phyloP scores from a whole-genome alignment of 1,284 basidiomycete species.

The Ceratobasidium theobromae region DNA sequence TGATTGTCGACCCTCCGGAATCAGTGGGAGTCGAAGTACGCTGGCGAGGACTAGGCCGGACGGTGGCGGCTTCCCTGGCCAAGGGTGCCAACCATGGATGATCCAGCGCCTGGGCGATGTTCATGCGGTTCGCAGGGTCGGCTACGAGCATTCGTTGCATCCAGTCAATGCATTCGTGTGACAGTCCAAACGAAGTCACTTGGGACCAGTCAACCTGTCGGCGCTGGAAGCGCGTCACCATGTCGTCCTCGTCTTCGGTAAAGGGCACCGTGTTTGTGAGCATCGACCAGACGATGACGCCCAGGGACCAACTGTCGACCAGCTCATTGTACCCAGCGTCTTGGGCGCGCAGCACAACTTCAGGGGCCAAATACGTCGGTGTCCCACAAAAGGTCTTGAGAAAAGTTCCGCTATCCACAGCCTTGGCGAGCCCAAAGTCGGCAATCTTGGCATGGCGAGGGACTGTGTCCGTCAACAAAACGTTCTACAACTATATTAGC shows the following conservation, averaged over 20 bases:
- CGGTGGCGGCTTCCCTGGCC: background rate
- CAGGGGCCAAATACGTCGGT: slow-evolving; percentile 80
- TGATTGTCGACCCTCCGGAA: slow-evolving; percentile 1
- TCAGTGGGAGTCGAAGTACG: slow-evolving; percentile 9
- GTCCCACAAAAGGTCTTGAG: slow-evolving; percentile 79
- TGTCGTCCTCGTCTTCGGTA: slow-evolving; percentile 60
- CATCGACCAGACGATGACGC: slow-evolving; percentile 89
- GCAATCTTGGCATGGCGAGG: slow-evolving; percentile 77
- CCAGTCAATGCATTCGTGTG: slow-evolving; percentile 49
- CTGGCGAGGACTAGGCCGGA: background rate
- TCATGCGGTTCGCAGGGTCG: slow-evolving; percentile 59
- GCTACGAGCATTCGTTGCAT: slow-evolving; percentile 52
- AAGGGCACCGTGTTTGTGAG: slow-evolving; percentile 71
- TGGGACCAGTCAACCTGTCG: slow-evolving; percentile 62
- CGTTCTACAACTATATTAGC: slow-evolving; percentile 1
- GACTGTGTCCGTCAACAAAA: slow-evolving; percentile 39
- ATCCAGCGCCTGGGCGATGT: slow-evolving; percentile 55
- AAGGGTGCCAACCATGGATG: slow-evolving; percentile 63
- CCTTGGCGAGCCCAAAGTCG: slow-evolving; percentile 92
- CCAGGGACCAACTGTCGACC: slow-evolving; percentile 92
- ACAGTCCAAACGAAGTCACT: slow-evolving; percentile 44
- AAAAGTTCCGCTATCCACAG: slow-evolving; percentile 54
- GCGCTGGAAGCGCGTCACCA: slow-evolving; percentile 47
- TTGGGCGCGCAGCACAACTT: slow-evolving; percentile 75
- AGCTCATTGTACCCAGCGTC: slow-evolving; percentile 75